Base-by-base conservation (phyloP, 2,329 filamentous ascomycete species). In the Epichloe typhina region DNA sequence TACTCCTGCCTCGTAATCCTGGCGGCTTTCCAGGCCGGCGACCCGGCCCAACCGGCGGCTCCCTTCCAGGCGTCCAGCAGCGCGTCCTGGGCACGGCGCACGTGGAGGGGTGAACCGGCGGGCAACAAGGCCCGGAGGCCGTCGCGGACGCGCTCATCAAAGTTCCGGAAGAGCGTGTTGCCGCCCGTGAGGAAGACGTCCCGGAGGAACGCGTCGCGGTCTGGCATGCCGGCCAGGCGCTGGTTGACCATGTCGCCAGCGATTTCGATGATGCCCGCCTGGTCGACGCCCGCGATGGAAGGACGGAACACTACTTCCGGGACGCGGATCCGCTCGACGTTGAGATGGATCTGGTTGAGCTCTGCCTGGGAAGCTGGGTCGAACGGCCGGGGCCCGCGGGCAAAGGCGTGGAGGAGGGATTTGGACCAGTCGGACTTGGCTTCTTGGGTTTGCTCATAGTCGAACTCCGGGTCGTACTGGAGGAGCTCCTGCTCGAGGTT, bases 121-220 rank as follows among this genome's bases (percentile, higher is more conserved):
- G 89, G 86, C 57, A 96, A 66, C 53, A 88, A 77, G 1, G 82
- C 80, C 38, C 78, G 76, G 49, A 97, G 71, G 46, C 93, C 91
- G 33, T 77, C 75, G 47, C 77, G 72, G 54, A 97, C 70, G 33
- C 91, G 74, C 60, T 94, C 84, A 61, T 96, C 89, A 62, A 98
- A 95, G 56, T 86, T 86, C 53, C 78, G 70, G 68, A 96, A 95
- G 44, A 95, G 69, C 0, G 86, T 88, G 64, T 91, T 91, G 15
- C 94, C 93, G n/a, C 93, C 91, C 0, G 91, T 97, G 40, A 97
- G 69, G 71, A 98, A 97, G 38, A 98, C 77, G 64, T 98, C 91
- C 44, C 80, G 81, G 21, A 96, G 70, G 42, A 96, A 82, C 43
- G 80, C 80, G 57, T 84, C 76, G 52, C 83, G 80, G 56, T 80